Evolutionary conservation across 306 rosid species (phyloP), one percentile per base, ranked within the genome.

Genomic region (Vicia villosa): DNA sequence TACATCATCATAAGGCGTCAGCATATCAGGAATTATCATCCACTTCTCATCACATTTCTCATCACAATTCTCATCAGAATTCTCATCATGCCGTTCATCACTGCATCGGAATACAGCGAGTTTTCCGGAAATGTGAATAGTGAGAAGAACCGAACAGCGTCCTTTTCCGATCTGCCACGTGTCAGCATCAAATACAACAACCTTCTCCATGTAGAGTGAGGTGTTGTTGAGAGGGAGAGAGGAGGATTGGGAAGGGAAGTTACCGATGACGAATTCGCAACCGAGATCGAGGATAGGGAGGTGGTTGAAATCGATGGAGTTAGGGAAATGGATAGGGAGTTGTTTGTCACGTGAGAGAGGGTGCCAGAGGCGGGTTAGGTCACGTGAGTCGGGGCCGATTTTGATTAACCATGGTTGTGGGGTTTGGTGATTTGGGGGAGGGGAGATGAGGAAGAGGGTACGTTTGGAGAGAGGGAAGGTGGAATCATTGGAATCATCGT

Each of bases 61-160:
- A 8, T 88, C 86, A 10, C 81, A n/a, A n/a, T 21, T 74, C 15
- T 70, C 79, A 8, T 7, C 38, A 7, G 10, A 34, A 9, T 21
- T 74, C 8, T 70, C 79, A 8, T 88, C 86, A 10, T 80, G 1
- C 38, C 21, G 74, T 10, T 70, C 79, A 8, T 88, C 86, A 10
- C 83, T 90, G 24, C 77, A 78, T 24, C 70, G 77, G 37, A 83
- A 90, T 43, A 90, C 63, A 2, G 89, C 91, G 36, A 93, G 75
- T 43, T 78, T 87, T 6, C 97, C 97, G 16, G 98, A 93, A 9
- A 93, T 75, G 36, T 93, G 97, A 70, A 93, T 87, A 2, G 96
- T 88, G 20, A 94, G 84, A 37, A 90, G 67, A 20, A 63, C 79
- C 4, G 83, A 88, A 24, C 59, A 77, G 2, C 1, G 65, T 2